Evolutionary conservation across 2,329 filamentous ascomycete species (phyloP), one percentile per base, ranked within the genome.

Genomic region (Ophiostoma sp.): DNA sequence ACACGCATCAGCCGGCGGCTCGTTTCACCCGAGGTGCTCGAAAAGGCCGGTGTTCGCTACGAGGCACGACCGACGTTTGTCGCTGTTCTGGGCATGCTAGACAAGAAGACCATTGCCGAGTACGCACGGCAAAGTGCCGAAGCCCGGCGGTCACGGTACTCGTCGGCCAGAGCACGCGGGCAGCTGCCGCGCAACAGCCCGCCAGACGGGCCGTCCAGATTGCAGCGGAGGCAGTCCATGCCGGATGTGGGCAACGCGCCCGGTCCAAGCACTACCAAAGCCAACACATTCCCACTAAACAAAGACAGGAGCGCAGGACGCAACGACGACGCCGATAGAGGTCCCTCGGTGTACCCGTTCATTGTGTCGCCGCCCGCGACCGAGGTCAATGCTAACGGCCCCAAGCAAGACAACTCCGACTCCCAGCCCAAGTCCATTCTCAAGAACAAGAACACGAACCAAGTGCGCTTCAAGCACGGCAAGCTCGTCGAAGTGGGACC

Each of bases 31-130:
- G 87, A 89, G 75, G 87, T 89, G 0, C 82, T 91, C 2, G 83
- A 85, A 52, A 82, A 84, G 57, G 87, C 87, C 3, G 85, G 87
- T 15, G 83, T 89, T 28, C 85, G 89, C 11, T 90, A 89, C 76
- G 88, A 90, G 78, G 89, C 88, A 11, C 84, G 87, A 0, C 88
- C 88, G 0, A 84, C 87, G 1, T 91, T 88, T 74, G 88, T 91
- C 2, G 89, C 89, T 15, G 80, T 91, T 3, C 83, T 91, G 0
- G 89, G 89, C 4, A 82, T 85, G 17, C 81, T 91, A 2, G 82
- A 82, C 1, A 83, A 83, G 0, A 84, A 87, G 15, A 79, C 90
- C 59, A 85, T 91, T 52, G 81, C 82, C 25, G 82, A 86, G 7
- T 87, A 84, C 72, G 88, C 88, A 1, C 82, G 83, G 3, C 81